Percentiles rank a stretch among this genome's conserved stretches.
Evolutionary conservation across 306 rosid species (phyloP).

Genomic region (Prinsepia uniflora): DNA sequence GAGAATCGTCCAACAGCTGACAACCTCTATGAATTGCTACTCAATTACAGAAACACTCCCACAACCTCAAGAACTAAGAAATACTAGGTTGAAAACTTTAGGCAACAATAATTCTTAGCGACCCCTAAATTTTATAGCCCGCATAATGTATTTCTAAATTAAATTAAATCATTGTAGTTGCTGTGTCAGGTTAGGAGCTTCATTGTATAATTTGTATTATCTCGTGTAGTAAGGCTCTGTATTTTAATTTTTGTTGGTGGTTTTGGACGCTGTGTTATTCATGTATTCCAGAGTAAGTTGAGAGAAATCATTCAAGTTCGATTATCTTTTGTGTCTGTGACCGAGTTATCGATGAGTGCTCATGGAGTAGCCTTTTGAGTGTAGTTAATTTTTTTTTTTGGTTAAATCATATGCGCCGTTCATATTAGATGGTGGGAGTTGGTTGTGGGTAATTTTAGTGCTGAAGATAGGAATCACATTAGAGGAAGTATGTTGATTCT

Average conservation of each 20-base stretch:
- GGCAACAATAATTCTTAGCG: constrained; percentile 16
- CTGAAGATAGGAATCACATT: no score
- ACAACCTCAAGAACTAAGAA: constrained; percentile 34
- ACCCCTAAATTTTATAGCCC: constrained; percentile 27
- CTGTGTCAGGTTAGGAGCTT: constrained; percentile 28
- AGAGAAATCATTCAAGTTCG: no score
- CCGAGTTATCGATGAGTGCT: no score
- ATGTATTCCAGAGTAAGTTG: not conserved
- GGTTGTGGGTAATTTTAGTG: no score
- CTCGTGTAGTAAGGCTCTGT: constrained; percentile 12
- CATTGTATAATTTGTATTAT: constrained; percentile 15
- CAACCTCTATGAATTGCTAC: constrained; percentile 54
- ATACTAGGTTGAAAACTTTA: constrained; percentile 27
- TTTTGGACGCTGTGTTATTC: constrained; percentile 9
- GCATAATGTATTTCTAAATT: constrained; percentile 14
- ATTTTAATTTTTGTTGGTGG: constrained; percentile 32
- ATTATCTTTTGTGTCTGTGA: no score
- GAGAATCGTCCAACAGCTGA: constrained; percentile 68
- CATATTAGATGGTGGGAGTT: no score
- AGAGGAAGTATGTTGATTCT: no score
- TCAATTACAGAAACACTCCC: constrained; percentile 29
- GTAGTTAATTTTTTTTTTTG: no score
- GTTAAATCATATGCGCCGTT: no score
- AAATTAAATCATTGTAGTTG: not conserved
- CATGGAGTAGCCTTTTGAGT: no score